Evolutionary conservation across 345 rosid genomes (phyloP), one percentile per base, ranked within the genome.

Genomic region (Eutrema heterophyllum): DNA sequence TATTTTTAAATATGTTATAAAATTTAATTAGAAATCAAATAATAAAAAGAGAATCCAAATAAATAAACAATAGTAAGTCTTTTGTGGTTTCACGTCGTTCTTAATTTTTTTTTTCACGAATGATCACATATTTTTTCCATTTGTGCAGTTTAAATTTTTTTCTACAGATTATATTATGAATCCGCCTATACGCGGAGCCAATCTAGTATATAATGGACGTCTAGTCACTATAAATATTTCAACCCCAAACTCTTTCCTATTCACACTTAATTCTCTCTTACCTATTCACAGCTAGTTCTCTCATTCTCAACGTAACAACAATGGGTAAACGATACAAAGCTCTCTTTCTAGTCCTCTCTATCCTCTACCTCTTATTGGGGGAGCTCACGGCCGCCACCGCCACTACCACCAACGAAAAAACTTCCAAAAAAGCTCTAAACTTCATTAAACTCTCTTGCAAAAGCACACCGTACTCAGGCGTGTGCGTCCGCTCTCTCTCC

Each of bases 401-500:
- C 7, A 10, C 33, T 5, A 29, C 18, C 36, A 53, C 58, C 15
- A 6, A 16, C 49, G 7, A 16, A 0, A 14, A 12, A 38, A 10
- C 43, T 11, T 1, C 16, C 48, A 53, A 53, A 13, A 52, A 27
- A n/a, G 16, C 58, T n/a, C 58, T 12, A 27, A 27, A 8, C 35
- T 53, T 53, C 58, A 53, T 53, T n/a, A 6, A 53, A 53, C n/a
- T n/a, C 58, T 53, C 58, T 29, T 53, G 58, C 36, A 13, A 53
- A 53, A 27, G 16, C 36, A 27, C 36, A 13, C 27, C 58, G 58
- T 53, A 53, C 58, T n/a, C 16, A 53, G 12, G 2, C 26, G 49
- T 86, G 1, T 92, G 98, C 44, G 79, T 88, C 62, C 71, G 78
- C 18, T 83, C 90, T 18, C 90, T 93, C 45, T 78, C 87, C 0